phyloP scores from a whole-genome alignment of 2,329 filamentous ascomycete genomes.

The Lachnellula arida region DNA sequence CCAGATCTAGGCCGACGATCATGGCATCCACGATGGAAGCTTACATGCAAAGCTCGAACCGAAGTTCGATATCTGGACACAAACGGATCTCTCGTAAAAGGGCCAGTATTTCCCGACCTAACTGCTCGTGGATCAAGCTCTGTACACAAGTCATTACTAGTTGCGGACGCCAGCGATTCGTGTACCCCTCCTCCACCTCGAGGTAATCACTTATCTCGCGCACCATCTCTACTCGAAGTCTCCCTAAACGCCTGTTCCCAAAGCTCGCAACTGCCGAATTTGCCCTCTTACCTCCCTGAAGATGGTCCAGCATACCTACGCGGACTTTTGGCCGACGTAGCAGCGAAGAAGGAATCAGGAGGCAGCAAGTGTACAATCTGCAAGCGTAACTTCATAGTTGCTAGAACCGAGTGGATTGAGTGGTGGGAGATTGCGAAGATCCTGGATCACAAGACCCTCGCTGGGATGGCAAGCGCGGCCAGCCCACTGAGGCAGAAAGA shows the following conservation, averaged over 20 bases:
- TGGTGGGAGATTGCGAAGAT: slow-evolving; percentile 46
- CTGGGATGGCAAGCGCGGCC: slow-evolving; percentile 16
- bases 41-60: slow-evolving; percentile 26
- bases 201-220: slow-evolving; percentile 18
- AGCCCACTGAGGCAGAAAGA: slow-evolving; percentile 22
- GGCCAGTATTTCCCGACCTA: slow-evolving; percentile 21
- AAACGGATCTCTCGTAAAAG: slow-evolving; percentile 25
- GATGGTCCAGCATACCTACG: slow-evolving; percentile 22
- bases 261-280: slow-evolving; percentile 19
- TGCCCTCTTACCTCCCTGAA: slow-evolving; percentile 19
- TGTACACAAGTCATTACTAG: slow-evolving; percentile 10
- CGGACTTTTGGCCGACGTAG: slow-evolving; percentile 16
- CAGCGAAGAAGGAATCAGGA: slow-evolving; percentile 43
- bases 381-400: slow-evolving; percentile 42
- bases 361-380: slow-evolving; percentile 51
- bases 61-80: slow-evolving; percentile 28
- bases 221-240: slow-evolving; percentile 30
- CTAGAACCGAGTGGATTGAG: slow-evolving; percentile 57
- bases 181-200: slow-evolving; percentile 18
- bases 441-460: slow-evolving; percentile 7
- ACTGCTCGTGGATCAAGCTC: not conserved
- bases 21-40: slow-evolving; percentile 25
- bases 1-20: slow-evolving; percentile 2
- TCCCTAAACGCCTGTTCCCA: slow-evolving; percentile 25
- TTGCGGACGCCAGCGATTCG: slow-evolving; percentile 15